Conservation (phyloP, 2,329 filamentous ascomycete species). For the Paecilomyces sp. region DNA sequence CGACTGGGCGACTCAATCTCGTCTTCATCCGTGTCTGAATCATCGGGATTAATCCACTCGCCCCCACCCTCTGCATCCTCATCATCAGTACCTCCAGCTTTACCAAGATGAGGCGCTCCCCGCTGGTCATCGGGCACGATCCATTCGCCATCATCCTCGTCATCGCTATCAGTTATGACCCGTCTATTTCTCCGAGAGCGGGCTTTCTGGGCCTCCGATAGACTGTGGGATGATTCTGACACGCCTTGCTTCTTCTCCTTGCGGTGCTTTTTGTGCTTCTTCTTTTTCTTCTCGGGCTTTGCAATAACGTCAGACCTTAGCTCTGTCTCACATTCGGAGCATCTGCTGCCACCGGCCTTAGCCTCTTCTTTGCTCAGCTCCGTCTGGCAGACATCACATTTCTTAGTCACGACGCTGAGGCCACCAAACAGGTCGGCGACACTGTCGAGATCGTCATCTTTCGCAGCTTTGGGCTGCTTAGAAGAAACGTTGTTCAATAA, state of each 20-base stretch:
- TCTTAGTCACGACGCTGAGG: slow-evolving; percentile 68
- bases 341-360: slow-evolving; percentile 50
- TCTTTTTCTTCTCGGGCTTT: slow-evolving; percentile 32
- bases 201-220: slow-evolving; percentile 12
- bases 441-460: slow-evolving; percentile 64
- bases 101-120: slow-evolving; percentile 56
- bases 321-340: slow-evolving; percentile 68
- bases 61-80: slow-evolving; percentile 84
- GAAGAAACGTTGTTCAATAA: slow-evolving; percentile 56
- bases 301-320: slow-evolving; percentile 51
- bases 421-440: slow-evolving; percentile 82
- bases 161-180: slow-evolving; percentile 47
- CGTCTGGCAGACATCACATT: slow-evolving; percentile 76
- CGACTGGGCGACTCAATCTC: slow-evolving; percentile 21
- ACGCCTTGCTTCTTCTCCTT: slow-evolving; percentile 29
- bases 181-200: slow-evolving; percentile 33
- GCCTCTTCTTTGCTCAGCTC: slow-evolving; percentile 55
- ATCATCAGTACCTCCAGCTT: slow-evolving; percentile 76
- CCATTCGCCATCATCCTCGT: slow-evolving; percentile 67
- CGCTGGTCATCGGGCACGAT: slow-evolving; percentile 64
- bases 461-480: slow-evolving; percentile 42
- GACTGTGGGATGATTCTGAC: slow-evolving; percentile 13
- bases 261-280: slow-evolving; percentile 42
- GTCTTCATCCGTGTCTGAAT: slow-evolving; percentile 49
- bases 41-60: slow-evolving; percentile 66